phyloP scores from a whole-genome alignment of 192 early-diverging fungal species.

The Dissophora ornata region DNA sequence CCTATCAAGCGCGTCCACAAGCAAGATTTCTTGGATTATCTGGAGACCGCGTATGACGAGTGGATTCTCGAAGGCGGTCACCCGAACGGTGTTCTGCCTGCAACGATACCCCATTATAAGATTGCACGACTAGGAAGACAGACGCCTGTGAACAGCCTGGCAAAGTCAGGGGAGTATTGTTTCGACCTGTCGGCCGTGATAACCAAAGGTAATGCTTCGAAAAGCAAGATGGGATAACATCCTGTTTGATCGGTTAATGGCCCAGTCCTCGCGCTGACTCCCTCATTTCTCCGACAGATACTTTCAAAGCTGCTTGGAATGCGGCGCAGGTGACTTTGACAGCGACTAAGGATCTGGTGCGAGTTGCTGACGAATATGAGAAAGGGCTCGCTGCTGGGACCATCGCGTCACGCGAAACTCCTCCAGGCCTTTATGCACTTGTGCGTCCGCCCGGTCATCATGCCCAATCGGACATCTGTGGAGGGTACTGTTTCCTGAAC shows the following conservation, averaged over 20 bases:
- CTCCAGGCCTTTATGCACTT: constrained; percentile 64
- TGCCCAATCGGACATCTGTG: constrained; percentile 61
- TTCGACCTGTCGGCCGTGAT: constrained; percentile 68
- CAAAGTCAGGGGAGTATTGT: constrained; percentile 61
- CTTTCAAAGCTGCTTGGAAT: constrained; percentile 70
- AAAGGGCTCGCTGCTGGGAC: constrained; percentile 11
- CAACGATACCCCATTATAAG: constrained; percentile 57
- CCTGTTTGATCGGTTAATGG: too few relatives aligned
- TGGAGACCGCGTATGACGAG: constrained; percentile 68
- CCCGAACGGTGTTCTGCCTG: constrained; percentile 66
- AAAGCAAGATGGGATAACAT: too few relatives aligned
- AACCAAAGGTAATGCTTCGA: constrained; percentile 60
- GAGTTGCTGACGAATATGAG: constrained; percentile 44
- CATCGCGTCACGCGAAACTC: constrained; percentile 44
- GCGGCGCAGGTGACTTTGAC: constrained; percentile 76
- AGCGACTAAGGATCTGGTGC: constrained; percentile 63
- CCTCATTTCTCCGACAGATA: too few relatives aligned
- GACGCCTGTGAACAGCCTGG: constrained; percentile 21
- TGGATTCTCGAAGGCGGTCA: constrained; percentile 64
- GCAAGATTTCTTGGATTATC: constrained; percentile 67
- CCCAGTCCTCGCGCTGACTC: too few relatives aligned
- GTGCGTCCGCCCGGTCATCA: constrained; percentile 72
- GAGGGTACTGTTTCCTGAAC: constrained; percentile 68
- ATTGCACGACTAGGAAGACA: constrained; percentile 22
- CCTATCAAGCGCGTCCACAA: constrained; percentile 69